phyloP scores from a whole-genome alignment of 805 yeast species.

The Cyberlindnera petersonii region DNA sequence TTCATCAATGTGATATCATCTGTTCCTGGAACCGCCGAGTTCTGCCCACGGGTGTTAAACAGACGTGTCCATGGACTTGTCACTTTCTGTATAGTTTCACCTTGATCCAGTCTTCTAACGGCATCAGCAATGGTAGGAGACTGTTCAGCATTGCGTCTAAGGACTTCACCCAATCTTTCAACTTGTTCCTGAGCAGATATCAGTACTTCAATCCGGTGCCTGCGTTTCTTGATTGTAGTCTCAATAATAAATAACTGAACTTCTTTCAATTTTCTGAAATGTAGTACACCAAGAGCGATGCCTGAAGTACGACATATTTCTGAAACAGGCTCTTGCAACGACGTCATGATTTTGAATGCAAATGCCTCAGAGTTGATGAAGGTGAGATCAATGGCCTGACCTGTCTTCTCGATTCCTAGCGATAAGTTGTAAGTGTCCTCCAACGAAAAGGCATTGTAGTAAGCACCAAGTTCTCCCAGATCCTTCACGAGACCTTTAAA shows the following conservation, averaged over 20 bases:
- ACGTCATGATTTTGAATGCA: slow-evolving; percentile 32
- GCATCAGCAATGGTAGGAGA: slow-evolving; percentile 35
- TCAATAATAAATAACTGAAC: slow-evolving; percentile 44
- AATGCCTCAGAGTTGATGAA: slow-evolving; percentile 48
- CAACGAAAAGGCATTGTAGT: slow-evolving; percentile 55
- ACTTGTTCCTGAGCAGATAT: slow-evolving; percentile 33
- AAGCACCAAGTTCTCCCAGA: slow-evolving; percentile 74
- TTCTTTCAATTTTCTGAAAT: slow-evolving; percentile 56
- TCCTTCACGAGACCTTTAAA: slow-evolving; percentile 57
- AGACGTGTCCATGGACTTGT: slow-evolving; percentile 26
- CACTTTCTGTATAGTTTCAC: slow-evolving; percentile 20
- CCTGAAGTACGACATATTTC: slow-evolving; percentile 33
- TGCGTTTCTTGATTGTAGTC: slow-evolving; percentile 35
- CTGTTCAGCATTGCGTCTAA: slow-evolving; percentile 33
- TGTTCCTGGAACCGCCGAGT: slow-evolving; percentile 1
- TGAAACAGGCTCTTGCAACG: slow-evolving; percentile 36
- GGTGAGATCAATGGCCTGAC: slow-evolving; percentile 78
- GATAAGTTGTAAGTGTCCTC: slow-evolving; percentile 44
- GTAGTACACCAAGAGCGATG: slow-evolving; percentile 42
- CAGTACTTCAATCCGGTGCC: slow-evolving; percentile 29
- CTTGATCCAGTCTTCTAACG: slow-evolving; percentile 28
- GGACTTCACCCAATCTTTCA: slow-evolving; percentile 30
- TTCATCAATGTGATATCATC: slow-evolving; percentile 27
- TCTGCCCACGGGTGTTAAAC: slow-evolving; percentile 18
- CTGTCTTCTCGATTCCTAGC: slow-evolving; percentile 69